Evolutionary conservation across 2,329 filamentous ascomycete genomes (phyloP), one percentile per base, ranked within the genome.

Genomic region (Teratosphaeriaceae sp.): DNA sequence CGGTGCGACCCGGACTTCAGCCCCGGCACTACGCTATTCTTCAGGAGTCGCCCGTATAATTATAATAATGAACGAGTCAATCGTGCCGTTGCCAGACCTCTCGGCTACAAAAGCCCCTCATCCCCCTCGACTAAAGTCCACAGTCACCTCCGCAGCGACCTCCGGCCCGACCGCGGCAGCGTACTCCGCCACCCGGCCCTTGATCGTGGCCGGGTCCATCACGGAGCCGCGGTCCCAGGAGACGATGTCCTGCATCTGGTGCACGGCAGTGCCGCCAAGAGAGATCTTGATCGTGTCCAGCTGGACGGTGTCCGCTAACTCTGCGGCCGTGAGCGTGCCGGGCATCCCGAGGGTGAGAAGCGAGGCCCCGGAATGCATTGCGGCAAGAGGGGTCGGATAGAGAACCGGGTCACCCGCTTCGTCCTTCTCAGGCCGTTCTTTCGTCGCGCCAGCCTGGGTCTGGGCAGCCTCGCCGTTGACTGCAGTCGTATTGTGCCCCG

Each of bases 301-400:
- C 43, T 83, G 70, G 38, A 81, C 61, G 2, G 67, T 53, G 8
- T 56, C 50, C 13, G 66, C 57, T 43, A 88, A 67, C 30, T 80
- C 67, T 0, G 71, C 64, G 2, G 75, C 57, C 0, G 76, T 70
- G 33, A 78, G 70, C 29, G 86, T 72, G 0, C 85, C 85, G 0
- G 85, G 84, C 71, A 88, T 82, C 36, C 73, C 70, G 37, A 80
- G 72, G 1, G 67, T 60, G 46, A 87, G 79, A 0, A 88, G 66
- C 0, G 72, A 71, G 20, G 67, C 55, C 5, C 63, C 63, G 2
- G 53, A 50, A 1, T 45, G 42, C 2, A 59, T 55, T 0, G 69
- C 70, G 5, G 61, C 48, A 4, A 59, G 58, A 6, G 61, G 64
- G 15, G 43, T 44, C 7, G 42, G 41, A 53, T 48, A 24, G 53